Evolutionary conservation across 2,329 filamentous ascomycete species (phyloP).

Genomic region (Fusarium sp.): DNA sequence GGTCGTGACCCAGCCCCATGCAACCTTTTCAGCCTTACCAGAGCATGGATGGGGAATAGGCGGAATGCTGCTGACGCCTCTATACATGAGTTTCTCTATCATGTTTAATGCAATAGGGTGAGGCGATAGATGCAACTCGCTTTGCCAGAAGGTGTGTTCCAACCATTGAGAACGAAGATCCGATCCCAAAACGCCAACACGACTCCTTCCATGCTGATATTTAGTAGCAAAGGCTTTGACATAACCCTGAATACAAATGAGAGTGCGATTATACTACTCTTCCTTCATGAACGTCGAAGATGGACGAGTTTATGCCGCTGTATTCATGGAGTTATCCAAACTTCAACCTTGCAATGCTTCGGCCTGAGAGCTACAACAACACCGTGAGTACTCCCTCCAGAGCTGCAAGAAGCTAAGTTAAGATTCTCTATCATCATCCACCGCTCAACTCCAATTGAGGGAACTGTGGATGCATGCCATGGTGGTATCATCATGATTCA

Average conservation of each 20-base stretch:
- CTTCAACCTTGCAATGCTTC: not conserved
- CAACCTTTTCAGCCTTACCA: not conserved
- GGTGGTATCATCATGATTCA: not conserved
- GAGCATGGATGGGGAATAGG: not conserved
- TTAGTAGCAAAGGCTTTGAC: not conserved
- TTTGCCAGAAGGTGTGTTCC: not conserved
- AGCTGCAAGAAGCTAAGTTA: not conserved
- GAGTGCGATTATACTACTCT: not conserved
- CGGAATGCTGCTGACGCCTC: not conserved
- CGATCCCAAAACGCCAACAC: not conserved
- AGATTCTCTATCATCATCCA: not conserved
- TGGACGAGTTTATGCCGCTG: not conserved
- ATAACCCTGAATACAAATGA: fast-evolving
- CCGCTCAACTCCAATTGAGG: not conserved
- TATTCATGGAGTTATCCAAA: not conserved
- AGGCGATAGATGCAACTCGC: not conserved
- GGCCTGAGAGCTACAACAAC: not conserved
- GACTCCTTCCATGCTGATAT: not conserved
- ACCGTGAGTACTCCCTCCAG: not conserved
- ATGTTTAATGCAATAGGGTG: not conserved
- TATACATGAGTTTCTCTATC: not conserved
- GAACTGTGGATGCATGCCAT: not conserved
- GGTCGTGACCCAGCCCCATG: not conserved
- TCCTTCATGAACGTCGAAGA: not conserved
- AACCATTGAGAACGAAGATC: not conserved